phyloP scores from a whole-genome alignment of 306 rosid genomes.

The Potentilla sterilis region DNA sequence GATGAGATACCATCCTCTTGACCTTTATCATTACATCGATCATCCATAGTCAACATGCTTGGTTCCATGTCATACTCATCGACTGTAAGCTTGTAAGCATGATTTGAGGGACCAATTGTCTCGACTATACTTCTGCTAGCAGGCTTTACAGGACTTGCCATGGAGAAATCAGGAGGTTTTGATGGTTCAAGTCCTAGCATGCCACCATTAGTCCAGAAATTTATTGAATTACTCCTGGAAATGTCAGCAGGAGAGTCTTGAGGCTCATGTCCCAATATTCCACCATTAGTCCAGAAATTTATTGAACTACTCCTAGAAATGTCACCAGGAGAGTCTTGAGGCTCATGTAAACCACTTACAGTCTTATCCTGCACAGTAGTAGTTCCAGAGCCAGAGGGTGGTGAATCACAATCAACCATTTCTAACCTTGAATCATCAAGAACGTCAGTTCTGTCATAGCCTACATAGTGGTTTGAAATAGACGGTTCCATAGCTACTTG shows the following conservation, averaged over 20 bases:
- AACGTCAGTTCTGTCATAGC: constrained; percentile 20
- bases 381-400: constrained; percentile 32
- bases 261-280: constrained; percentile 19
- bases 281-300: constrained; percentile 60
- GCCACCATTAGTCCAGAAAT: constrained; percentile 97
- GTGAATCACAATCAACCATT: constrained; percentile 31
- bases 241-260: constrained; percentile 46
- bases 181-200: constrained; percentile 95
- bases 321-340: constrained; percentile 47
- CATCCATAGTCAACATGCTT: constrained; percentile 31
- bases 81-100: constrained; percentile 32
- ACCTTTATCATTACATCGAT: constrained; percentile 29
- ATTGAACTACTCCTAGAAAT: constrained; percentile 49
- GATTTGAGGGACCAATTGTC: constrained; percentile 27
- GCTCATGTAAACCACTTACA: constrained; percentile 28
- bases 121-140: constrained; percentile 32
- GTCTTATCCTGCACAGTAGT: constrained; percentile 33
- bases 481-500: constrained; percentile 26
- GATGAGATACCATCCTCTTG: constrained; percentile 38
- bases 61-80: constrained; percentile 30
- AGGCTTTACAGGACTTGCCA: constrained; percentile 46
- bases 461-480: constrained; percentile 34
- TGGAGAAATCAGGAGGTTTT: constrained; percentile 74
- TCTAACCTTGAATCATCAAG: constrained; percentile 35
- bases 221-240: constrained; percentile 49